Base-by-base conservation (phyloP, 2,329 filamentous ascomycete genomes). In the Aspergillus fischeri region DNA sequence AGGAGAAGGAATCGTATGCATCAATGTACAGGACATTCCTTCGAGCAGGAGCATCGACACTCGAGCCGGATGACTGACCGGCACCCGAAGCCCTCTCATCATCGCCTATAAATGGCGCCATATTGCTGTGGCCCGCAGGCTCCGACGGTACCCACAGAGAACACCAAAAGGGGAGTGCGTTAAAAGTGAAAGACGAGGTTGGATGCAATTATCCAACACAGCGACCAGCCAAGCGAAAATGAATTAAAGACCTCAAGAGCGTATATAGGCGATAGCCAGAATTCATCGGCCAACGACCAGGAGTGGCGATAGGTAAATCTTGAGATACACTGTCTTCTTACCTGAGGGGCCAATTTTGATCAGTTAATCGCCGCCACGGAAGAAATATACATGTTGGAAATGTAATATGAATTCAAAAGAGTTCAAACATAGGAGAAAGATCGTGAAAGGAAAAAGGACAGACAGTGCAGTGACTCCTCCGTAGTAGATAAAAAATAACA, bases 1-100 rank as follows among this genome's bases (percentile, higher is more conserved):
- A 92, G 55, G 92, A 91, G 76, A 97, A 99, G 45, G 92, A 97
- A 78, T 99, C 94, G 75, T 96, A 96, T 60, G 93, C 92, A 73
- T 97, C 94, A 64, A 99, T 81, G 76, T 96, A 96, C 61, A 97
- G 84, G 60, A 97, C 88, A 59, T 63, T 69, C 52, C 66, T 70
- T 48, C 25, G 60, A 28, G 51, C 27, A 2, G 29, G 35, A n/a
- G 47, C 49, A 38, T 20, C 35, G 20, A 10, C 45, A 10, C 35
- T 47, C 20, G 53, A 25, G 21, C 42, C 29, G 9, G 35, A 53
- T 11, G 56, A 52, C 48, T 45, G 45, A 20, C 52, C 47, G 38
- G 45, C 42, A 24, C 45, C 44, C n/a, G 58, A 35, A 48, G 24
- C 58, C 51, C 63, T 60, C 67, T 64, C 69, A 56, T 47, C 21